A percentile compares a stretch with the other conserved stretches of the same genome.
These are phyloP conservation scores for Kwoniella pini DNA, from an alignment of 768 basidiomycete genomes.

Conservation along the genomic window DNA sequence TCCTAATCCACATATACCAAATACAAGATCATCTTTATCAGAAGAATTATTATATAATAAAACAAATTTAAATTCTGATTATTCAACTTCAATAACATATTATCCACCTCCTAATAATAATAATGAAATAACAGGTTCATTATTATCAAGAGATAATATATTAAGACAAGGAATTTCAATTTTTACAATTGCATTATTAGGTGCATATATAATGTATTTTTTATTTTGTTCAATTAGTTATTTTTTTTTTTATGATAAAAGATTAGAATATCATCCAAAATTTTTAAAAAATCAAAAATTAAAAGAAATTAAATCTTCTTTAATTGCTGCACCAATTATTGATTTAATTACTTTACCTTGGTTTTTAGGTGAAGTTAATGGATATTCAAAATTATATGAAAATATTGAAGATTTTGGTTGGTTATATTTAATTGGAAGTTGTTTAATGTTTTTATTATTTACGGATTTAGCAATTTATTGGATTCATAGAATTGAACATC, in stretches of 20 bases:
- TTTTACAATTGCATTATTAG: slow-evolving; percentile 68
- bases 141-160: slow-evolving; percentile 69
- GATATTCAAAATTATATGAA: slow-evolving; percentile 76
- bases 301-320: slow-evolving; percentile 71
- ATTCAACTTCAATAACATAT: slow-evolving; percentile 49
- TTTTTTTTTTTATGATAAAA: slow-evolving; percentile 81
- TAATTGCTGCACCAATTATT: slow-evolving; percentile 80
- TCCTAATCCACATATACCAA: slow-evolving; percentile 57
- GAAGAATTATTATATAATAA: slow-evolving; percentile 19
- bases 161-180: slow-evolving; percentile 75
- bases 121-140: slow-evolving; percentile 16
- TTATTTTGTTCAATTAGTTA: slow-evolving; percentile 82
- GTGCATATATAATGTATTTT: slow-evolving; percentile 85
- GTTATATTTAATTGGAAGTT: slow-evolving; percentile 33
- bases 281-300: slow-evolving; percentile 81
- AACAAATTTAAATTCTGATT: slow-evolving; percentile 30
- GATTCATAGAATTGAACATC: slow-evolving; percentile 88
- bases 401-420: slow-evolving; percentile 73
- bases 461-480: slow-evolving; percentile 96
- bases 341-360: slow-evolving; percentile 83
- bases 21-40: slow-evolving; percentile 12
- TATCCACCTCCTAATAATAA: slow-evolving; percentile 6
- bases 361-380: slow-evolving; percentile 90
- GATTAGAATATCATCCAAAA: slow-evolving; percentile 92
- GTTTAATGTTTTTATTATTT: slow-evolving; percentile 66